phyloP scores from a whole-genome alignment of 139 green algal species.

The Chlorella sorokiniana region DNA sequence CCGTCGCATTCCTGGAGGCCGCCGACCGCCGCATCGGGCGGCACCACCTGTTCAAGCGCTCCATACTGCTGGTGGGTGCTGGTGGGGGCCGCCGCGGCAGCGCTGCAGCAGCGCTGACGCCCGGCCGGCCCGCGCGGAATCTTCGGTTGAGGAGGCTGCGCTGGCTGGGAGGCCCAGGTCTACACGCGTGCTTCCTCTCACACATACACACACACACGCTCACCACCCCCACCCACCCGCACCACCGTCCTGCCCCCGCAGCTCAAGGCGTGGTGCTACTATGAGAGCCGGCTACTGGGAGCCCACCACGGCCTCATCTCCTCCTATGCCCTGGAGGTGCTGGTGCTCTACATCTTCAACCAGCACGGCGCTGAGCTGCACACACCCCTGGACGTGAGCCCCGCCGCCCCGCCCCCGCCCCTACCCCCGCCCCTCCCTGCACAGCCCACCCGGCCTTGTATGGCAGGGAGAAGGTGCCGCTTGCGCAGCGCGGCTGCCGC shows the following conservation, averaged over 20 bases:
- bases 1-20: constrained; percentile 91
- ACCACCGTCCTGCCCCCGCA: constrained; percentile 37
- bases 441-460: too few species aligned
- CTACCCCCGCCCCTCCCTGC: too few species aligned
- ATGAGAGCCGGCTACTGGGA: constrained; percentile 93
- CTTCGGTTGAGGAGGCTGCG: too few species aligned
- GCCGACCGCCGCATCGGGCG: constrained; percentile 76
- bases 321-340: constrained; percentile 94
- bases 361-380: constrained; percentile 62
- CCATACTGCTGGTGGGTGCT: constrained; percentile 85
- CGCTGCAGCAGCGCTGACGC: too few species aligned
- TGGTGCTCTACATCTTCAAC: constrained; percentile 97
- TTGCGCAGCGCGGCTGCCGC: too few species aligned
- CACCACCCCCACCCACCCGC: too few species aligned
- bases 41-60: constrained; percentile 93
- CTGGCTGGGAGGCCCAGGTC: too few species aligned
- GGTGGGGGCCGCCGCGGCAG: not conserved
- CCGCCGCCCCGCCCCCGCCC: too few species aligned
- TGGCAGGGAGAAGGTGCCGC: too few species aligned
- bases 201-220: too few species aligned
- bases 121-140: too few species aligned
- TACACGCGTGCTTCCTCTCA: too few species aligned
- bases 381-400: constrained; percentile 75
- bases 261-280: constrained; percentile 99
- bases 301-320: constrained; percentile 94